Conservation (phyloP, 106 monocot genomes). For the Allium cepa region DNA sequence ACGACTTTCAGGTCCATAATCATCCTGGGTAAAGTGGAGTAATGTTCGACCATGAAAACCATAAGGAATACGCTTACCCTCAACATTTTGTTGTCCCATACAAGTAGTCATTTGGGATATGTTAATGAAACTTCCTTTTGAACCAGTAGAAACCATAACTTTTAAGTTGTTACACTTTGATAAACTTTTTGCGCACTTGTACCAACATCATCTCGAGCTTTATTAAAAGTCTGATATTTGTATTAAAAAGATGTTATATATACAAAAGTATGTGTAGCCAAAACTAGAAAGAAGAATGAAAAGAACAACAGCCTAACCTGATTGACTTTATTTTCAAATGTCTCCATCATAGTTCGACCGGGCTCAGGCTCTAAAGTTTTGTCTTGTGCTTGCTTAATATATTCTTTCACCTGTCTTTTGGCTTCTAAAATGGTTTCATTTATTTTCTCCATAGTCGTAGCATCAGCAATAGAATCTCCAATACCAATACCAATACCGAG, state of each 20-base stretch:
- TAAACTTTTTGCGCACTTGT: no score
- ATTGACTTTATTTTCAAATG: conserved; percentile 96
- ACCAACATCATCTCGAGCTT: conserved; percentile 97
- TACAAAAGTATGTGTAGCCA: not conserved
- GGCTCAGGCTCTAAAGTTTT: conserved; percentile 85
- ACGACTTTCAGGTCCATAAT: conserved; percentile 97
- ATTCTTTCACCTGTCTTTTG: conserved; percentile 91
- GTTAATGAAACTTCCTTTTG: no score
- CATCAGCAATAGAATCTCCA: conserved; percentile 96
- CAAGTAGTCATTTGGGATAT: conserved; percentile 99
- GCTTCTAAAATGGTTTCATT: conserved; percentile 94
- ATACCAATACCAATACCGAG: no score
- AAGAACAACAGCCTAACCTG: conserved; percentile 33
- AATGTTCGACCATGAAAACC: conserved; percentile 87
- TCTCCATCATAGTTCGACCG: conserved; percentile 92
- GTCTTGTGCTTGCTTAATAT: conserved; percentile 84
- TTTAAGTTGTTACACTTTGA: conserved; percentile 97
- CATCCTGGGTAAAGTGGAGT: conserved; percentile 92
- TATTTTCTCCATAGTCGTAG: conserved; percentile 94
- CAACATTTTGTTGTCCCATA: conserved; percentile 97
- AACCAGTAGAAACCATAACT: conserved; percentile 97
- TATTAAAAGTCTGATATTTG: conserved; percentile 68
- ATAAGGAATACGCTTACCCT: no score
- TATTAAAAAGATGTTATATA: not conserved
- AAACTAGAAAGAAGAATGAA: no score